Evolutionary conservation across 208 protist species (phyloP).

Genomic region (Leishmania lainsoni): DNA sequence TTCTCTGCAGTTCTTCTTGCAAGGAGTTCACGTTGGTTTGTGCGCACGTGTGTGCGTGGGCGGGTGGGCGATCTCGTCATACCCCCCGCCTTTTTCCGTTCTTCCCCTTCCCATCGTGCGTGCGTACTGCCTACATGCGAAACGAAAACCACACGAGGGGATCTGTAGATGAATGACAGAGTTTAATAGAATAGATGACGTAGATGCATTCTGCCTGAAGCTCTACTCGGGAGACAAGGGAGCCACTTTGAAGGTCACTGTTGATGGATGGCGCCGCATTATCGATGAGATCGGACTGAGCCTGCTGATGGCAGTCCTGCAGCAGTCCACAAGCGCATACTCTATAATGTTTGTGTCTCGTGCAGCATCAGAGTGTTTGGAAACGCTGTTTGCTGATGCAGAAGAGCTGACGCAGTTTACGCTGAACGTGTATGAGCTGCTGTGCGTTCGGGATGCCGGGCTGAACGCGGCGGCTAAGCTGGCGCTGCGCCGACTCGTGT

Average conservation of each 20-base stretch:
- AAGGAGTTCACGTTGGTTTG: not conserved
- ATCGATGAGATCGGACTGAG: constrained; percentile 28
- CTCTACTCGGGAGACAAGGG: constrained; percentile 47
- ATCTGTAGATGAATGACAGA: constrained; percentile 44
- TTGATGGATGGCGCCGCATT: constrained; percentile 28
- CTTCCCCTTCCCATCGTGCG: not conserved
- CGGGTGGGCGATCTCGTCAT: not conserved
- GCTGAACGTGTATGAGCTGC: constrained; percentile 23
- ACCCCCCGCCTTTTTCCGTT: not conserved
- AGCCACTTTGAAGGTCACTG: constrained; percentile 33
- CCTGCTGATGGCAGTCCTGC: constrained; percentile 32
- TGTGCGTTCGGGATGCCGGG: constrained; percentile 16
- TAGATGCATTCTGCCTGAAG: constrained; percentile 38
- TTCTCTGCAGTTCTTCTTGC: not conserved
- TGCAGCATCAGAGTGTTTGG: constrained; percentile 41
- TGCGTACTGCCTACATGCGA: not conserved
- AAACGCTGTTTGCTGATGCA: constrained; percentile 28
- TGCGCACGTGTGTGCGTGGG: not conserved
- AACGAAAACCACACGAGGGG: not conserved
- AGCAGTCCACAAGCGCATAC: constrained; percentile 41
- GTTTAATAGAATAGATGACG: constrained; percentile 43
- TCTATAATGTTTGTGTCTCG: constrained; percentile 67
- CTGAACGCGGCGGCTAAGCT: constrained; percentile 30
- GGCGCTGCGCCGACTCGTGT: constrained; percentile 31
- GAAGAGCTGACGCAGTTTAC: constrained; percentile 37